These are phyloP conservation scores for Pyrenopolyporus hunteri DNA, from an alignment of 495 filamentous ascomycete genomes.

Conservation along the genomic window DNA sequence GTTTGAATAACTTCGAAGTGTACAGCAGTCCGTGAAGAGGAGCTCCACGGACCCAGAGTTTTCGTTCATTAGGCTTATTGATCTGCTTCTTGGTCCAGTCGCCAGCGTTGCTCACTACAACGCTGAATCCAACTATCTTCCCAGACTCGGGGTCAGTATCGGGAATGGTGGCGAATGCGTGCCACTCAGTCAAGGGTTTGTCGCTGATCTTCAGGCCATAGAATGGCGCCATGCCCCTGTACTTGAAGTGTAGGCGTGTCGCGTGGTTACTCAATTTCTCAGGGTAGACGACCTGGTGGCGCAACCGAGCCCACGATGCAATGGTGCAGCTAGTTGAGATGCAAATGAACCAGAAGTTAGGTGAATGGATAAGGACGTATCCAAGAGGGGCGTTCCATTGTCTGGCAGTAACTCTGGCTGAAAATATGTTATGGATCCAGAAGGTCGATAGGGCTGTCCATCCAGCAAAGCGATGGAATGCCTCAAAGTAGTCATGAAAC, in stretches of 20 bases:
- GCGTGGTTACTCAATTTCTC: conserved; percentile 74
- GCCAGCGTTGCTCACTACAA: conserved; percentile 79
- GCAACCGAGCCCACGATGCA: conserved; percentile 72
- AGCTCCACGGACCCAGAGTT: conserved; percentile 61
- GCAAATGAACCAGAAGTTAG: conserved; percentile 73
- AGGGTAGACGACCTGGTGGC: conserved; percentile 62
- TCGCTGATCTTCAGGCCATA: conserved; percentile 61
- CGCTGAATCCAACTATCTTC: conserved; percentile 65
- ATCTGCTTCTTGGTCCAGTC: conserved; percentile 79
- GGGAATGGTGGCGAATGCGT: conserved; percentile 81
- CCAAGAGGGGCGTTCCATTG: conserved; percentile 55
- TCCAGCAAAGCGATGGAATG: conserved; percentile 68
- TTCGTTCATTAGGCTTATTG: conserved; percentile 58
- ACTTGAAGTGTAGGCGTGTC: conserved; percentile 71
- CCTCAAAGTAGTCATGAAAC: conserved; percentile 70
- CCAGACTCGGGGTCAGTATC: conserved; percentile 52
- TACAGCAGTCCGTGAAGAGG: conserved; percentile 73
- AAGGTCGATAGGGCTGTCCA: conserved; percentile 68
- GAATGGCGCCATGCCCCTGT: conserved; percentile 56
- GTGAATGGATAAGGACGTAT: conserved; percentile 55
- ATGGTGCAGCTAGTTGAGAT: conserved; percentile 63
- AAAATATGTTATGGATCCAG: conserved; percentile 67
- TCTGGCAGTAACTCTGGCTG: conserved; percentile 59
- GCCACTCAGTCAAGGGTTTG: conserved; percentile 74
- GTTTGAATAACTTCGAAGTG: conserved; percentile 70